Percentiles rank a stretch among this genome's conserved stretches.
Conservation (phyloP, 2,329 filamentous ascomycete genomes). For the Ramichloridium luteum region DNA sequence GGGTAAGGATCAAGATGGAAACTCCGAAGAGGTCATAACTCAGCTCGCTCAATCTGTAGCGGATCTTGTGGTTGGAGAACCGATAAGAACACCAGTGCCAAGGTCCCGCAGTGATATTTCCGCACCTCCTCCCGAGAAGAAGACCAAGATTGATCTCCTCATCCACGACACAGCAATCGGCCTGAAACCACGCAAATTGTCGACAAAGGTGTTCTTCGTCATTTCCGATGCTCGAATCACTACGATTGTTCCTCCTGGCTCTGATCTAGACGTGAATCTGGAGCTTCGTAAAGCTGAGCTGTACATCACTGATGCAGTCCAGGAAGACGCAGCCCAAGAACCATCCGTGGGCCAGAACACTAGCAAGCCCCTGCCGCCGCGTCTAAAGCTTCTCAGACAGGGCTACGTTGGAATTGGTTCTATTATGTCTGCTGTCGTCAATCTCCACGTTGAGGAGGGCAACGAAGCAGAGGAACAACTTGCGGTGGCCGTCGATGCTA, state of each 20-base stretch:
- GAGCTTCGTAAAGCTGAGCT: slow-evolving; percentile 71
- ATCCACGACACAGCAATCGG: slow-evolving; percentile 73
- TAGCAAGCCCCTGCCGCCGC: slow-evolving; percentile 25
- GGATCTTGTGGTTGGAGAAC: slow-evolving; percentile 42
- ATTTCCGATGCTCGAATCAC: slow-evolving; percentile 65
- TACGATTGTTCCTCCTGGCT: slow-evolving; percentile 53
- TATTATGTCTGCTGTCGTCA: slow-evolving; percentile 66
- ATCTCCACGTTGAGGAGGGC: slow-evolving; percentile 47
- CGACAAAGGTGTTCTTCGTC: slow-evolving; percentile 66
- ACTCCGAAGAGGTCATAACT: slow-evolving; percentile 50
- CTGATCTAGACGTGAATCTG: slow-evolving; percentile 50
- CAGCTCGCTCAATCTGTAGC: slow-evolving; percentile 67
- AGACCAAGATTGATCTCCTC: slow-evolving; percentile 56
- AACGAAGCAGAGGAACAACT: slow-evolving; percentile 48
- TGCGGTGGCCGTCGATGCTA: slow-evolving; percentile 65
- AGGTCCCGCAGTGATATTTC: slow-evolving; percentile 14
- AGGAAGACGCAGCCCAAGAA: slow-evolving; percentile 30
- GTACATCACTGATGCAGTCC: slow-evolving; percentile 63
- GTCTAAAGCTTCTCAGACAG: slow-evolving; percentile 42
- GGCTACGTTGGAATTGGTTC: slow-evolving; percentile 82
- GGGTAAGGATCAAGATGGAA: slow-evolving; percentile 39
- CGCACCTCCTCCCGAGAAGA: slow-evolving; percentile 23
- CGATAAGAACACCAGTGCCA: slow-evolving; percentile 32
- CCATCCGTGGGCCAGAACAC: slow-evolving; percentile 10
- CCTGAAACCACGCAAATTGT: slow-evolving; percentile 63